Conservation (phyloP, 306 rosid species). For the Heteromeles arbutifolia region DNA sequence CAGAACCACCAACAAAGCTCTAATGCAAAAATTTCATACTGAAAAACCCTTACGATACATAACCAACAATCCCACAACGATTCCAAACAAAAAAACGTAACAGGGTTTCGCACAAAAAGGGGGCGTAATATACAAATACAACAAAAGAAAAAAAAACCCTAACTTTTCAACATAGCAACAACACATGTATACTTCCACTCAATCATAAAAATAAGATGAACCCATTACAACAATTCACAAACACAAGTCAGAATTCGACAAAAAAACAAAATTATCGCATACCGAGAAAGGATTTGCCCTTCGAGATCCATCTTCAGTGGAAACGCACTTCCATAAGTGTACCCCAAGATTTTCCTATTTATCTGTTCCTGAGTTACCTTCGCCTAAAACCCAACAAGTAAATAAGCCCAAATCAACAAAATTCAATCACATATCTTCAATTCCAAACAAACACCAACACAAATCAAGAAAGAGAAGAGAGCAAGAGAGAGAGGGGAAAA, state of each 20-base stretch:
- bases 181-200: background rate
- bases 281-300: slow-evolving; percentile 73
- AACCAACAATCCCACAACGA: background rate
- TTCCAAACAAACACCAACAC: background rate
- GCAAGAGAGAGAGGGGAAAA: background rate
- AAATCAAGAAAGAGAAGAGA: background rate
- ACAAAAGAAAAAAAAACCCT: background rate
- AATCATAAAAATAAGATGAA: background rate
- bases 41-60: background rate
- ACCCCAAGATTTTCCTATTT: slow-evolving; percentile 49
- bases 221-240: background rate
- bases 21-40: background rate
- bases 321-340: slow-evolving; percentile 71
- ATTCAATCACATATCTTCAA: background rate
- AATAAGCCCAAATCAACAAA: background rate
- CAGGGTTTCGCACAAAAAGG: background rate
- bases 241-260: background rate
- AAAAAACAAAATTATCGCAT: background rate
- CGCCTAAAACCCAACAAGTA: slow-evolving; percentile 25
- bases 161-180: background rate
- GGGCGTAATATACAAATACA: background rate
- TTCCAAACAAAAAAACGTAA: background rate
- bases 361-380: slow-evolving; percentile 35
- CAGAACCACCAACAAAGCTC: background rate
- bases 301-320: slow-evolving; percentile 79